A percentile compares a stretch with the other conserved stretches of the same genome.
phyloP scores from a whole-genome alignment of 495 filamentous ascomycete genomes.

The Hypoxylon fuscum region DNA sequence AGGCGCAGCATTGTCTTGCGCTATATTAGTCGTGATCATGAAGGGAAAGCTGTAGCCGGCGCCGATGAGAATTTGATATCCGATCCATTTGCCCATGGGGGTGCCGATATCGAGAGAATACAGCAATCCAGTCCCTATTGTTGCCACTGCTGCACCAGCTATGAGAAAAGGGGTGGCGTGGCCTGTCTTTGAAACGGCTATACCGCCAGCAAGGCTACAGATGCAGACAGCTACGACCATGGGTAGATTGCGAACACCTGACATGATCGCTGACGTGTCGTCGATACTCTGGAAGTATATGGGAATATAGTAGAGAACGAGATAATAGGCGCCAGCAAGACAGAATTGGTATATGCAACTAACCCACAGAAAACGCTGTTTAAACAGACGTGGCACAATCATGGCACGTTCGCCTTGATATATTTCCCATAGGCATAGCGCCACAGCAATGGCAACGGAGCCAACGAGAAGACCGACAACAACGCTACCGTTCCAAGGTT shows the following conservation, averaged over 20 bases:
- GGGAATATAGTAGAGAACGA: conserved; percentile 66
- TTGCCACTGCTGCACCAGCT: conserved; percentile 38
- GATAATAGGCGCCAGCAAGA: conserved; percentile 8
- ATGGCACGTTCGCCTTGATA: conserved; percentile 54
- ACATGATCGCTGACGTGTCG: conserved; percentile 48
- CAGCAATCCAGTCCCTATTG: conserved; percentile 40
- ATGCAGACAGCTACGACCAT: conserved; percentile 52
- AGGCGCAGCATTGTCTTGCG: too few relatives aligned
- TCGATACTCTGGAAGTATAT: conserved; percentile 68
- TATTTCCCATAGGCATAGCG: conserved; percentile 44
- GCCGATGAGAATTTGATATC: conserved; percentile 68
- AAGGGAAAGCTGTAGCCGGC: too few relatives aligned
- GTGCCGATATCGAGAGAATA: conserved; percentile 59
- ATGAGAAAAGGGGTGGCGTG: too few relatives aligned
- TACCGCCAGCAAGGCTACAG: conserved; percentile 46
- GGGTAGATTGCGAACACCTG: conserved; percentile 63
- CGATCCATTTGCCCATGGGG: conserved; percentile 61
- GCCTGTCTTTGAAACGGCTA: too few relatives aligned
- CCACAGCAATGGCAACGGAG: conserved; percentile 40
- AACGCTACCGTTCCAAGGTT: conserved; percentile 55
- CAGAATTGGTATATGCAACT: too few relatives aligned
- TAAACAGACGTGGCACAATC: conserved; percentile 56
- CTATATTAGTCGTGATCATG: too few relatives aligned
- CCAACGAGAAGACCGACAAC: conserved; percentile 60
- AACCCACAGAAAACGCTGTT: conserved; percentile 44